A percentile compares a stretch with the other conserved stretches of the same genome.
Evolutionary conservation across 345 rosid genomes (phyloP).

Genomic region (Gossypium rotundifolium): DNA sequence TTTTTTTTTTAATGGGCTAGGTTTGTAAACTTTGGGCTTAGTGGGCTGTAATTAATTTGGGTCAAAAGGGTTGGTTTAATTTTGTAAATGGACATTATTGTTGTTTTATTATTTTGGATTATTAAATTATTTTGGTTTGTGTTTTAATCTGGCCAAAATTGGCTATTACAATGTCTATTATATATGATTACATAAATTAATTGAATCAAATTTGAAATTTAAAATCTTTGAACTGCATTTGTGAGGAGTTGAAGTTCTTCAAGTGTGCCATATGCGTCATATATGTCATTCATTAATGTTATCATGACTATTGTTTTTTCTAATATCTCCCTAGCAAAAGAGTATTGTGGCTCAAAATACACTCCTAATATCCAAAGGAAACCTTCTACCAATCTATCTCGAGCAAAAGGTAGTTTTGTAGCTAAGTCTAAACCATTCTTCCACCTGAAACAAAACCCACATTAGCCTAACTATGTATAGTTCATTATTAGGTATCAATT

Average conservation of each 20-base stretch:
- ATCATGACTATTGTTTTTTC: constrained; percentile 10
- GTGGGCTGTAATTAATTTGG: too few species aligned
- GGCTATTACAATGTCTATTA: too few species aligned
- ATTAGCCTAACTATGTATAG: too few species aligned
- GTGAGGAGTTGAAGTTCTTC: constrained; percentile 22
- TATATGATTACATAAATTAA: too few species aligned
- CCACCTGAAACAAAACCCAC: constrained; percentile 16
- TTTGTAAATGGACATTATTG: too few species aligned
- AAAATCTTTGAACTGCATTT: constrained; percentile 18
- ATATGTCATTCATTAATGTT: constrained; percentile 16
- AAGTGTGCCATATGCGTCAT: constrained; percentile 13
- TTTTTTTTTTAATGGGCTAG: too few species aligned
- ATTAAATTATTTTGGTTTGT: too few species aligned
- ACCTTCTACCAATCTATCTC: constrained; percentile 21
- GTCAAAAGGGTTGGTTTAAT: too few species aligned
- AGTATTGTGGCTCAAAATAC: constrained; percentile 20
- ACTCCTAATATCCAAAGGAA: constrained; percentile 22
- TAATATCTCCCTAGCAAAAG: constrained; percentile 4
- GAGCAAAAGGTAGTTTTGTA: constrained; percentile 21
- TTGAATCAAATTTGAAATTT: too few species aligned
- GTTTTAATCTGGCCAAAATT: too few species aligned
- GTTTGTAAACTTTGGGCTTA: too few species aligned
- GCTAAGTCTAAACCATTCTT: constrained; percentile 21
- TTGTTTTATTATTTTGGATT: too few species aligned
- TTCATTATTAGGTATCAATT: background rate